phyloP scores from a whole-genome alignment of 106 monocot species.

The Platanthera guangdongensis region DNA sequence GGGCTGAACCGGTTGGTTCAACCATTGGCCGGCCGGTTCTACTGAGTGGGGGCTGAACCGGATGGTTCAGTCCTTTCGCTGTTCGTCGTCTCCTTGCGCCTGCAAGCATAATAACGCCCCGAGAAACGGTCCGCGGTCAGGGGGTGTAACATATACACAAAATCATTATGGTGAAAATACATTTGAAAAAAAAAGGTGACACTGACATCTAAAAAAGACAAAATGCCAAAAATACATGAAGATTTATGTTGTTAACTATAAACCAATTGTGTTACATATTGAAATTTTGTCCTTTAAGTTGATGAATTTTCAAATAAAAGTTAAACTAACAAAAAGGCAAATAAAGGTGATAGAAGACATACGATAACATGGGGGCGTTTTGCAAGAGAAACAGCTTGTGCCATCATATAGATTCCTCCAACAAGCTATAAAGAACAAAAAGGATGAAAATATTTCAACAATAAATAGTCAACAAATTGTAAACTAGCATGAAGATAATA shows the following conservation, averaged over 20 bases:
- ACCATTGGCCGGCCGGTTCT: no score
- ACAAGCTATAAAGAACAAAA: constrained; percentile 58
- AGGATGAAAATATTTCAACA: not conserved
- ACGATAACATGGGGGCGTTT: constrained; percentile 93
- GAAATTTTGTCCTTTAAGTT: not conserved
- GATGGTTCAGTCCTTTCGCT: no score
- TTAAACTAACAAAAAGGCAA: not conserved
- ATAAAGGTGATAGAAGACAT: constrained; percentile 6
- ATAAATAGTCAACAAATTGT: not conserved
- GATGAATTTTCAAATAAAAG: not conserved
- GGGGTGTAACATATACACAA: no score
- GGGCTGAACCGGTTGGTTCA: no score
- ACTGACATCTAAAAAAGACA: no score
- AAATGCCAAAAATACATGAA: not conserved
- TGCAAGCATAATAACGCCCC: no score
- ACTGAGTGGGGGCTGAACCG: no score
- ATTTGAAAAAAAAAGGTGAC: no score
- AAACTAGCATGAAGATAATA: not conserved
- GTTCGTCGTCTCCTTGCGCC: no score
- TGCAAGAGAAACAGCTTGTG: constrained; percentile 63
- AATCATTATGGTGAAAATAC: no score
- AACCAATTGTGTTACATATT: not conserved
- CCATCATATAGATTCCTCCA: constrained; percentile 73
- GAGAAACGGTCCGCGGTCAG: no score
- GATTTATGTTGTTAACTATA: not conserved